Conservation (phyloP, 768 basidiomycete genomes). For the Suillus paluster region DNA sequence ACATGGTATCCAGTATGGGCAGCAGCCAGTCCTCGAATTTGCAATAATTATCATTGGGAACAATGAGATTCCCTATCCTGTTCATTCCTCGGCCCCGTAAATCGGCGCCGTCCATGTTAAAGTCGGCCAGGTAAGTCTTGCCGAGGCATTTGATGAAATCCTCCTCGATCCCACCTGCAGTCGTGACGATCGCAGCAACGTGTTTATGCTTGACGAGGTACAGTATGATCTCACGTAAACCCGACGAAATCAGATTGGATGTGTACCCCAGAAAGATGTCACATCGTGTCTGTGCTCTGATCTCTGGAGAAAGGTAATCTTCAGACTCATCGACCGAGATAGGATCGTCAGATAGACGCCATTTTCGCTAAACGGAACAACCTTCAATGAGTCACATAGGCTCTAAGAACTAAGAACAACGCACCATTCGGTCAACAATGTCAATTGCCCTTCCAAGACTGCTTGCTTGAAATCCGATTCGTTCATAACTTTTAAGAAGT, state of each 20-base stretch:
- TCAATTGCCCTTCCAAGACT: slow-evolving; percentile 87
- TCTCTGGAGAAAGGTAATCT: slow-evolving; percentile 57
- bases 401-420: slow-evolving; percentile 10
- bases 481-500: slow-evolving; percentile 79
- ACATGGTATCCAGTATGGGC: slow-evolving; percentile 90
- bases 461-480: slow-evolving; percentile 98
- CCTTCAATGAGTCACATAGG: background rate
- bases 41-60: slow-evolving; percentile 99
- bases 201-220: slow-evolving; percentile 94
- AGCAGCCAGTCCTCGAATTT: slow-evolving; percentile 99
- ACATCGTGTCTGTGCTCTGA: slow-evolving; percentile 75
- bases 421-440: slow-evolving; percentile 92
- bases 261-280: slow-evolving; percentile 97
- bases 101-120: slow-evolving; percentile 88
- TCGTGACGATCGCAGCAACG: slow-evolving; percentile 89
- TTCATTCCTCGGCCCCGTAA: slow-evolving; percentile 92
- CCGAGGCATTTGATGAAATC: slow-evolving; percentile 99
- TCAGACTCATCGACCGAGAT: slow-evolving; percentile 71
- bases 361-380: slow-evolving; percentile 62
- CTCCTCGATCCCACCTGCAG: slow-evolving; percentile 98
- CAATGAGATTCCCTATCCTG: slow-evolving; percentile 92
- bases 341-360: slow-evolving; percentile 89
- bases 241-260: slow-evolving; percentile 97
- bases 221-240: slow-evolving; percentile 89
- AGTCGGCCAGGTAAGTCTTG: slow-evolving; percentile 94